Evolutionary conservation across 441 rosid species (phyloP).

Genomic region (Manihot esculenta): DNA sequence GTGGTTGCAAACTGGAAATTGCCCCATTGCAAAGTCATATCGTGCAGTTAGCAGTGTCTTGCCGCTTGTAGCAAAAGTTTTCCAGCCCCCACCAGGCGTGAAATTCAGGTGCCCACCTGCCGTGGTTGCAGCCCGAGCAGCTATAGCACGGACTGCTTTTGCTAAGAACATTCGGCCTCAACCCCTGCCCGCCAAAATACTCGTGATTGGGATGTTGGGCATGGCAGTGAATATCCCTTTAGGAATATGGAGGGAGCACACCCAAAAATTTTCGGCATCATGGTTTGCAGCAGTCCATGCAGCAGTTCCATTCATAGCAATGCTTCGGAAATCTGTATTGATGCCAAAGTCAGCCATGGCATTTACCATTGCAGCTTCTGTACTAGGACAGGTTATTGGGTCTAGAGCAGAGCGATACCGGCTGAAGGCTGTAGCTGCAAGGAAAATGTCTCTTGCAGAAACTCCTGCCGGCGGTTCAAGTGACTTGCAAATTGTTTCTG

Average conservation of each 20-base stretch:
- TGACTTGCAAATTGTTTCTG: slow-evolving; percentile 32
- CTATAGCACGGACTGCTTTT: slow-evolving; percentile 63
- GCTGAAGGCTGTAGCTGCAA: slow-evolving; percentile 48
- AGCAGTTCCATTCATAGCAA: slow-evolving; percentile 85
- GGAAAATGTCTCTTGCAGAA: slow-evolving; percentile 29
- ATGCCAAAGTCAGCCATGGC: slow-evolving; percentile 94
- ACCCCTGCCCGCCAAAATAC: slow-evolving; percentile 73
- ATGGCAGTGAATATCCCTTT: slow-evolving; percentile 84
- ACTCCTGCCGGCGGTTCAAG: slow-evolving; percentile 24
- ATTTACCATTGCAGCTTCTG: slow-evolving; percentile 76
- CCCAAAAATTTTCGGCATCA: slow-evolving; percentile 61
- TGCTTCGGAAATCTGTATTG: slow-evolving; percentile 79
- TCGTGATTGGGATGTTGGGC: slow-evolving; percentile 74
- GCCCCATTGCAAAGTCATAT: slow-evolving; percentile 83
- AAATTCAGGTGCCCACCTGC: slow-evolving; percentile 73
- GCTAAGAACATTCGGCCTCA: slow-evolving; percentile 81
- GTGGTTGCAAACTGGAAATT: slow-evolving; percentile 74
- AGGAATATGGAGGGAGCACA: slow-evolving; percentile 87
- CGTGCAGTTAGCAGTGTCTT: slow-evolving; percentile 70
- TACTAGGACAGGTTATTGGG: slow-evolving; percentile 79
- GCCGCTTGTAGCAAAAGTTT: slow-evolving; percentile 64
- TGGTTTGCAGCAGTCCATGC: slow-evolving; percentile 88
- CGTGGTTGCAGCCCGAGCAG: slow-evolving; percentile 79
- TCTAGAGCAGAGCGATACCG: slow-evolving; percentile 82
- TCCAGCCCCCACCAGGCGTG: slow-evolving; percentile 67